Conservation (phyloP, 192 early-diverging fungal species). For the Anaeromyces robustus region DNA sequence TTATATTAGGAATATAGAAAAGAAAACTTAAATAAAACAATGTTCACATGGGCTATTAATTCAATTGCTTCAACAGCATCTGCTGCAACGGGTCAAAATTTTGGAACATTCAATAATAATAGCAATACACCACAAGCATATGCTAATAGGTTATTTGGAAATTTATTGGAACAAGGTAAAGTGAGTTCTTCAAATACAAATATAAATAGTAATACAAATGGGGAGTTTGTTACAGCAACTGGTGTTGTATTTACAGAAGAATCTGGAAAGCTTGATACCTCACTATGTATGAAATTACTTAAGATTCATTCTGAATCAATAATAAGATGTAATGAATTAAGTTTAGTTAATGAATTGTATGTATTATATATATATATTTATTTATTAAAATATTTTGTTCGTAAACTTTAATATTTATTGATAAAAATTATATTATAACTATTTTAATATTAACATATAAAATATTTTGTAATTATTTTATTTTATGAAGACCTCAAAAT, state of each 20-base stretch:
- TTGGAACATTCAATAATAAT: too few species aligned
- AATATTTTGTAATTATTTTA: too few species aligned
- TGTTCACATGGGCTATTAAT: background rate
- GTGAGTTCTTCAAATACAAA: background rate
- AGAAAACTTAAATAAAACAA: background rate
- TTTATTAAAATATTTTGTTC: too few species aligned
- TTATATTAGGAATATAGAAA: background rate
- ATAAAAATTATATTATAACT: too few species aligned
- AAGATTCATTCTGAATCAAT: background rate
- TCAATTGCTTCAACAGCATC: background rate
- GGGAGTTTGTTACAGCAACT: background rate
- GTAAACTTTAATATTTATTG: too few species aligned
- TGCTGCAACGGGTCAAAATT: background rate
- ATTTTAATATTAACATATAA: too few species aligned
- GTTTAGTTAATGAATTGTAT: background rate
- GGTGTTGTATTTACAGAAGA: background rate
- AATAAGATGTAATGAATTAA: background rate
- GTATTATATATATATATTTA: background rate
- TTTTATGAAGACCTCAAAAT: slow-evolving; percentile 32
- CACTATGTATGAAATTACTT: background rate
- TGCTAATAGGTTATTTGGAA: background rate
- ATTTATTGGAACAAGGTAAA: background rate
- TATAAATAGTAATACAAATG: background rate
- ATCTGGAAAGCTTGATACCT: background rate
- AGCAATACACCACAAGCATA: background rate